These are phyloP conservation scores for Lentinus brumalis DNA, from an alignment of 768 basidiomycete species.

Conservation along the genomic window DNA sequence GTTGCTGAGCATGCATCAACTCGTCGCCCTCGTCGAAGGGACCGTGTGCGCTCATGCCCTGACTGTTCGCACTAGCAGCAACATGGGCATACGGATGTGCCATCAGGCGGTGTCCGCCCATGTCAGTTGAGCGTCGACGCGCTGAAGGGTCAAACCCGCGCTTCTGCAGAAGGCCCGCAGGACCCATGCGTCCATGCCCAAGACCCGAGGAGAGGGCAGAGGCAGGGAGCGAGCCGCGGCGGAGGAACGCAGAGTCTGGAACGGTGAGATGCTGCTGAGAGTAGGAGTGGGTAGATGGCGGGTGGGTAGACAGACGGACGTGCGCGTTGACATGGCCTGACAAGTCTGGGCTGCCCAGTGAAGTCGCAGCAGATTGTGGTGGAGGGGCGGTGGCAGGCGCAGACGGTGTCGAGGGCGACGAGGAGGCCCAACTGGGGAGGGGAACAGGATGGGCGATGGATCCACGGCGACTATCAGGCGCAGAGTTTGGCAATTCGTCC, in stretches of 20 bases:
- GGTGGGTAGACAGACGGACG: slow-evolving; percentile 16
- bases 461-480: slow-evolving; percentile 12
- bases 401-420: slow-evolving; percentile 9
- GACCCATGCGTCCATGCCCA: slow-evolving; percentile 6
- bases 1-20: slow-evolving; percentile 3
- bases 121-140: slow-evolving; percentile 27
- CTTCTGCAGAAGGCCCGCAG: neutral
- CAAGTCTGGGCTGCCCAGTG: slow-evolving; percentile 6
- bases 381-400: slow-evolving; percentile 5
- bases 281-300: slow-evolving; percentile 10
- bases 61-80: slow-evolving; percentile 24
- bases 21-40: slow-evolving; percentile 1
- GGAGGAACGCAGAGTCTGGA: slow-evolving; percentile 18
- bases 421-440: slow-evolving; percentile 1
- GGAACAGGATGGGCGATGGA: slow-evolving; percentile 8
- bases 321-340: slow-evolving; percentile 8
- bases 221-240: slow-evolving; percentile 20
- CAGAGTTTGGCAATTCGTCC: slow-evolving; percentile 4
- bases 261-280: slow-evolving; percentile 17
- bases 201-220: slow-evolving; percentile 7
- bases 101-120: slow-evolving; percentile 16
- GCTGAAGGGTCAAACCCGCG: slow-evolving; percentile 23
- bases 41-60: slow-evolving; percentile 3
- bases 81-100: slow-evolving; percentile 31
- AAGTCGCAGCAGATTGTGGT: slow-evolving; percentile 3